These are phyloP conservation scores for Camelina hispida DNA, from an alignment of 345 rosid species.

Conservation along the genomic window DNA sequence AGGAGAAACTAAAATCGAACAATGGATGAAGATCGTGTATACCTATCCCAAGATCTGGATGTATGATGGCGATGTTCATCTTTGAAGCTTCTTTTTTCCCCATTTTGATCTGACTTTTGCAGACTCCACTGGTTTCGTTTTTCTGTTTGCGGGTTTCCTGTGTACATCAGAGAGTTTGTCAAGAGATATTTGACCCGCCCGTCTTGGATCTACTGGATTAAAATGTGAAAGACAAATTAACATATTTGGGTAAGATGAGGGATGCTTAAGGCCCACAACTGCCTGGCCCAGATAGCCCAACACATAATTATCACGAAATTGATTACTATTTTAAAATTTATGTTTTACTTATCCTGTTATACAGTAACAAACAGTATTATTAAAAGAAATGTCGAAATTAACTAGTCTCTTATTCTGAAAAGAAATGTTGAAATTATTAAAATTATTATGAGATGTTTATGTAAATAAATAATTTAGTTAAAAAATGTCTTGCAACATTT, in stretches of 20 bases:
- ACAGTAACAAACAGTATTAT: background rate
- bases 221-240: background rate
- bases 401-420: background rate
- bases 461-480: background rate
- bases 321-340: background rate
- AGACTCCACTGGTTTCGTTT: constrained; percentile 1
- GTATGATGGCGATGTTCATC: constrained; percentile 75
- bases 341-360: background rate
- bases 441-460: too few relatives aligned
- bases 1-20: background rate
- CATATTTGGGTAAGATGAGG: background rate
- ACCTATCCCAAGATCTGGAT: constrained; percentile 96
- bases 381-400: too few relatives aligned
- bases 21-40: constrained; percentile 1
- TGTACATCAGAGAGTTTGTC: background rate
- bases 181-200: constrained; percentile 17
- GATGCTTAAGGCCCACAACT: background rate
- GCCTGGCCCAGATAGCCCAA: background rate
- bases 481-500: constrained; percentile 9
- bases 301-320: background rate
- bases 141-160: constrained; percentile 10
- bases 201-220: background rate
- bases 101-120: constrained; percentile 47
- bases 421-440: background rate
- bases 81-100: constrained; percentile 50